These are phyloP conservation scores for Neofusicoccum parvum DNA, from an alignment of 2,329 filamentous ascomycete species.

Conservation along the genomic window DNA sequence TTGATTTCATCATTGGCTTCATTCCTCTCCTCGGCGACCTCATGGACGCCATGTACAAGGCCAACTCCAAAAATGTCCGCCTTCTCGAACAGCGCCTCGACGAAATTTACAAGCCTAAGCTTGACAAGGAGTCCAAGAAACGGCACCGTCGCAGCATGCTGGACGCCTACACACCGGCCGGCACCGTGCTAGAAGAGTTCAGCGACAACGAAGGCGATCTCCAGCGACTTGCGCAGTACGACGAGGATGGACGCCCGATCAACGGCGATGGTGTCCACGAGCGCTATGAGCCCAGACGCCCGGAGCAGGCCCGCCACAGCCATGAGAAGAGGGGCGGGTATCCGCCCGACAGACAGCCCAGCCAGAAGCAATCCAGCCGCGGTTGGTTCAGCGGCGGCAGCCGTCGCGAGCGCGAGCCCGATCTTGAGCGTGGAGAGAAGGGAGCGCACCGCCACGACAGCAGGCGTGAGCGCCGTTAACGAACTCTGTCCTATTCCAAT, in stretches of 20 bases:
- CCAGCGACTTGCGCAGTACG: constrained; percentile 18
- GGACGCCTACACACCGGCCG: constrained; percentile 32
- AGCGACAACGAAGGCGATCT: constrained; percentile 34
- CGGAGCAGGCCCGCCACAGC: constrained; percentile 5
- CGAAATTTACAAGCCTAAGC: constrained; percentile 61
- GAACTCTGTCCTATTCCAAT: neutral
- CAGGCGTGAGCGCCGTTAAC: constrained; percentile 3
- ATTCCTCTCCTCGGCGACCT: constrained; percentile 78
- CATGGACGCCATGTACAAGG: constrained; percentile 70
- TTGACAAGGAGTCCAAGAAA: constrained; percentile 24
- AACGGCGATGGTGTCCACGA: constrained; percentile 11
- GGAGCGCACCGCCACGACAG: neutral
- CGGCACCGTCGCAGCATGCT: constrained; percentile 21
- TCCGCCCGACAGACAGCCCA: neutral
- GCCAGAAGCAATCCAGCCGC: constrained; percentile 4
- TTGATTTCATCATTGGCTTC: constrained; percentile 75
- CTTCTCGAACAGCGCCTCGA: constrained; percentile 70
- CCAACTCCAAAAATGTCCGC: constrained; percentile 75
- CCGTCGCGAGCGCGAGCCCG: constrained; percentile 14
- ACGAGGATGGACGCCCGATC: constrained; percentile 28
- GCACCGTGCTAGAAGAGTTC: constrained; percentile 51
- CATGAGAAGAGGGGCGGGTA: constrained; percentile 19
- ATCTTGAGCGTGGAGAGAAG: constrained; percentile 20
- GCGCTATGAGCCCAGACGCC: constrained; percentile 14
- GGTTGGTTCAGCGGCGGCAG: constrained; percentile 21